A percentile compares a stretch with the other conserved stretches of the same genome.
These are phyloP conservation scores for Phytophthora sp. DNA, from an alignment of 352 stramenopile genomes.

Conservation along the genomic window DNA sequence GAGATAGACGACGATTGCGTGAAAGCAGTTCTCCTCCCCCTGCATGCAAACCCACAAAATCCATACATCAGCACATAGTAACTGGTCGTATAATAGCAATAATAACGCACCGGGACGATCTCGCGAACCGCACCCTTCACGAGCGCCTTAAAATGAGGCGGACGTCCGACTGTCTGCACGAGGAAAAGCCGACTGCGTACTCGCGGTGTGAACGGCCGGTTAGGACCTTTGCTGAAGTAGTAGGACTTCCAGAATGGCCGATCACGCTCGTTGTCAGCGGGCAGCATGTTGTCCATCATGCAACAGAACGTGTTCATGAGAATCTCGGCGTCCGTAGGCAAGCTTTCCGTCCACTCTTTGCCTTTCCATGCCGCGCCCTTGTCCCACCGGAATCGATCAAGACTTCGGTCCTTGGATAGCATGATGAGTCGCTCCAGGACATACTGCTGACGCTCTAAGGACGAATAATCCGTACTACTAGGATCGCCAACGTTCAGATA, in stretches of 20 bases:
- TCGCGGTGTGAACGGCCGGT: conserved; percentile 71
- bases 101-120: conserved; percentile 72
- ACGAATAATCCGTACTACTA: conserved; percentile 73
- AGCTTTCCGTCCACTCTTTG: conserved; percentile 81
- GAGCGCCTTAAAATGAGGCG: conserved; percentile 86
- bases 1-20: conserved; percentile 85
- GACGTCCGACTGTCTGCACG: conserved; percentile 74
- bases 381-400: conserved; percentile 86
- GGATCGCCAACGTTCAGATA: conserved; percentile 86
- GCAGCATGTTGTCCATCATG: conserved; percentile 89
- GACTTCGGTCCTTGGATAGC: conserved; percentile 86
- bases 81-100: neutral
- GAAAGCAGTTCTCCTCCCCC: conserved; percentile 87
- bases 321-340: conserved; percentile 85
- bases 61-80: neutral
- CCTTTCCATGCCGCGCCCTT: conserved; percentile 85
- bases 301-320: conserved; percentile 90
- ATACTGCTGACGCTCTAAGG: conserved; percentile 83
- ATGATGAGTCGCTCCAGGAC: conserved; percentile 84
- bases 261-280: conserved; percentile 75
- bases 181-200: conserved; percentile 80
- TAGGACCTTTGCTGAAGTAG: conserved; percentile 75
- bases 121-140: conserved; percentile 78
- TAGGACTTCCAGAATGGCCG: conserved; percentile 86
- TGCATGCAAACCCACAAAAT: conserved; percentile 29